Conservation (phyloP, 208 protist species). For the Wallacemonas sp. region DNA sequence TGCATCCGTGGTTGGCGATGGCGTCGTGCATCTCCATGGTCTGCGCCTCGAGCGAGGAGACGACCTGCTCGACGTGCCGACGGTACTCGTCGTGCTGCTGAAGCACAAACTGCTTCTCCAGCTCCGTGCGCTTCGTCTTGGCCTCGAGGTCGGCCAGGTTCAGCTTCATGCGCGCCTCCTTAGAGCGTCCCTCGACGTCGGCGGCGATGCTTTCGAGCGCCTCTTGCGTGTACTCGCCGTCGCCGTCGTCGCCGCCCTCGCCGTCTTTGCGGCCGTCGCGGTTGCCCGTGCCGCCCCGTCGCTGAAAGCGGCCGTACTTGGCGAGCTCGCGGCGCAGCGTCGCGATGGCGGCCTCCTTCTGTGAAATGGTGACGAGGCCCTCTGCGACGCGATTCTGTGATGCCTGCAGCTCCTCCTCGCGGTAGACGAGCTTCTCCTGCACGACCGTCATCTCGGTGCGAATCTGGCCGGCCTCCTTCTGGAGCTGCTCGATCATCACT, state of each 20-base stretch:
- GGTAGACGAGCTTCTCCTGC: slow-evolving; percentile 53
- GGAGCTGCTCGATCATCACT: slow-evolving; percentile 74
- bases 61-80: slow-evolving; percentile 54
- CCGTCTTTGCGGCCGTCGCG: slow-evolving; percentile 11
- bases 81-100: slow-evolving; percentile 80
- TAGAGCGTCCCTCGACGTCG: slow-evolving; percentile 69
- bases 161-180: slow-evolving; percentile 77
- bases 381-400: slow-evolving; percentile 73
- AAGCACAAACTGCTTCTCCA: slow-evolving; percentile 70
- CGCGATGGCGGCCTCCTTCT: slow-evolving; percentile 75
- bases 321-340: slow-evolving; percentile 72
- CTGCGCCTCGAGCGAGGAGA: slow-evolving; percentile 38
- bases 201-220: slow-evolving; percentile 63
- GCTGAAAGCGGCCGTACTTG: slow-evolving; percentile 33
- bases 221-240: slow-evolving; percentile 51
- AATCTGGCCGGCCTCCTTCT: slow-evolving; percentile 48
- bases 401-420: slow-evolving; percentile 71
- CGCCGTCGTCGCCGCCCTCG: slow-evolving; percentile 11
- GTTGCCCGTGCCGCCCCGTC: slow-evolving; percentile 10
- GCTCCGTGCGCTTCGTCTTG: slow-evolving; percentile 37
- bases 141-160: slow-evolving; percentile 61
- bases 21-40: slow-evolving; percentile 64
- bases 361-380: slow-evolving; percentile 68
- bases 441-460: slow-evolving; percentile 53
- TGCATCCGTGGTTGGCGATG: slow-evolving; percentile 53